Evolutionary conservation across 306 rosid genomes (phyloP).

Genomic region (Carpinus viminea): DNA sequence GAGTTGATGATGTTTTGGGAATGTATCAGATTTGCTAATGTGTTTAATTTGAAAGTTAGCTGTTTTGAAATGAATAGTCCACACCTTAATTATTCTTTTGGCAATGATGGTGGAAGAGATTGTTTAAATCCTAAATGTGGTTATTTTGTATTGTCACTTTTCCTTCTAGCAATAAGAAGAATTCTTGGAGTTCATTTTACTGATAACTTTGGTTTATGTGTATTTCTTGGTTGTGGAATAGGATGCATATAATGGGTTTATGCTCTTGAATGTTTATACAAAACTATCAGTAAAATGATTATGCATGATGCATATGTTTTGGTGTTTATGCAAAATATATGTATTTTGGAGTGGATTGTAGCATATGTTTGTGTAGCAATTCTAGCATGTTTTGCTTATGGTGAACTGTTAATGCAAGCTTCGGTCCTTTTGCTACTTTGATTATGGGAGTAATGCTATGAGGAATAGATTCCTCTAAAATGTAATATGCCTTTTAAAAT

Average conservation of each 20-base stretch:
- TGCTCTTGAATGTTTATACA: background rate
- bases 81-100: background rate
- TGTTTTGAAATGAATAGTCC: background rate
- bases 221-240: slow-evolving; percentile 4
- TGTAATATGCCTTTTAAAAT: too few species aligned
- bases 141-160: background rate
- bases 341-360: background rate
- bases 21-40: slow-evolving; percentile 12
- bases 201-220: background rate
- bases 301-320: too few species aligned
- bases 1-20: slow-evolving; percentile 23
- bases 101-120: background rate
- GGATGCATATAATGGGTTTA: background rate
- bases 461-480: too few species aligned
- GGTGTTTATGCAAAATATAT: background rate
- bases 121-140: slow-evolving; percentile 11
- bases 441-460: background rate
- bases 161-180: slow-evolving; percentile 1
- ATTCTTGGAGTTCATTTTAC: slow-evolving; percentile 18
- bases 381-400: background rate
- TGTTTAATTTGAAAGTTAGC: background rate
- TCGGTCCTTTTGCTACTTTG: background rate
- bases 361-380: background rate
- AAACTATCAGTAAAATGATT: too few species aligned
- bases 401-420: background rate